A percentile compares a stretch with the other conserved stretches of the same genome.
Evolutionary conservation across 1,284 basidiomycete genomes (phyloP).

Genomic region (Xanthoconium separans): DNA sequence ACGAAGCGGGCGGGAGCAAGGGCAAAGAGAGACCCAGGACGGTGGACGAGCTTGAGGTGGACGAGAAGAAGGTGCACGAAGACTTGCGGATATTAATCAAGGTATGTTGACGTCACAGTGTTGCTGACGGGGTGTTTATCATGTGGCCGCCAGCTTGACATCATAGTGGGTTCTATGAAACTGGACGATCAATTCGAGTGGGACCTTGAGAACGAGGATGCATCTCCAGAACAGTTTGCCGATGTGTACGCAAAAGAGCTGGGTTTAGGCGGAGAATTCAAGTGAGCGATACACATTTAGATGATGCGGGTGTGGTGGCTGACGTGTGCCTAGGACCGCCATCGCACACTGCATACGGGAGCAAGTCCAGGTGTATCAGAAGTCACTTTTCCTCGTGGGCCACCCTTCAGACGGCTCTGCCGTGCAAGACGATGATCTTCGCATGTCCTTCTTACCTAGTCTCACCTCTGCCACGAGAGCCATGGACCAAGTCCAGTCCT

Average conservation of each 20-base stretch:
- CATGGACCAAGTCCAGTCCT: slow-evolving; percentile 73
- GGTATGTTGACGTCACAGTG: slow-evolving; percentile 45
- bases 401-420: slow-evolving; percentile 80
- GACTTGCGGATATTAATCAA: slow-evolving; percentile 92
- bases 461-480: slow-evolving; percentile 69
- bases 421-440: slow-evolving; percentile 90
- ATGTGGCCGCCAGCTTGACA: slow-evolving; percentile 70
- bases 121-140: slow-evolving; percentile 6
- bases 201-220: slow-evolving; percentile 82
- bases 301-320: slow-evolving; percentile 2
- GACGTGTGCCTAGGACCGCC: slow-evolving; percentile 67
- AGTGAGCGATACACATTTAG: slow-evolving; percentile 49
- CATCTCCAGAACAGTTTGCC: slow-evolving; percentile 92
- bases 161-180: slow-evolving; percentile 92
- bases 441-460: slow-evolving; percentile 84
- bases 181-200: slow-evolving; percentile 98
- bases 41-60: slow-evolving; percentile 54
- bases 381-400: slow-evolving; percentile 89
- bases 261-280: slow-evolving; percentile 91
- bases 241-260: slow-evolving; percentile 86
- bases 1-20: slow-evolving; percentile 33
- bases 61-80: slow-evolving; percentile 62
- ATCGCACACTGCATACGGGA: slow-evolving; percentile 96
- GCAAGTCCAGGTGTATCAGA: slow-evolving; percentile 90
- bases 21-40: slow-evolving; percentile 42